Conservation (phyloP, 257 asterid genomes). For the Fraxinus anomala region DNA sequence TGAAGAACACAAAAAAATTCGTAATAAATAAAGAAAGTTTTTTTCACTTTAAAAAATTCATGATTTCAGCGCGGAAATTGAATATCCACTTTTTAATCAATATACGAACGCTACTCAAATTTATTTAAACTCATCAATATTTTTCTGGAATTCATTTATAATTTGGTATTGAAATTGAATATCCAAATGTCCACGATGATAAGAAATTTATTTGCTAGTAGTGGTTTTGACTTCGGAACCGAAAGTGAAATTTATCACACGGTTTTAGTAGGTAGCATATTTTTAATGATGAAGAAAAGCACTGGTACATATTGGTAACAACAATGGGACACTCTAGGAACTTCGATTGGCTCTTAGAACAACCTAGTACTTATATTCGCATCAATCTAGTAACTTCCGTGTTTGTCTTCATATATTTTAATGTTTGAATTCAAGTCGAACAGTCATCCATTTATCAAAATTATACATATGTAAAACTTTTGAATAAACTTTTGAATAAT, state of each 20-base stretch:
- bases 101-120: neutral
- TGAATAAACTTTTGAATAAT: too few species aligned
- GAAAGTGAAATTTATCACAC: slow-evolving; percentile 21
- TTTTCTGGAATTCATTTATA: neutral
- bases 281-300: slow-evolving; percentile 4
- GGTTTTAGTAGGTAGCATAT: slow-evolving; percentile 30
- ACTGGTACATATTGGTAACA: neutral
- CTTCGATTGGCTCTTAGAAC: slow-evolving; percentile 24
- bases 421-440: too few species aligned
- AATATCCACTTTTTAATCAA: neutral
- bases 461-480: too few species aligned
- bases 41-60: too few species aligned
- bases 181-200: neutral
- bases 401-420: too few species aligned
- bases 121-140: neutral
- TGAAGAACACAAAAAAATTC: neutral
- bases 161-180: neutral
- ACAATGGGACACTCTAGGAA: slow-evolving; percentile 15
- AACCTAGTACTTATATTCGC: neutral
- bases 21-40: too few species aligned
- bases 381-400: neutral
- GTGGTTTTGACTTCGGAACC: neutral
- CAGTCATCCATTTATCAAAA: too few species aligned
- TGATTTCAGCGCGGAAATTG: neutral
- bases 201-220: neutral